A percentile compares a stretch with the other conserved stretches of the same genome.
These are phyloP conservation scores for Clathrospora elynae DNA, from an alignment of 2,329 filamentous ascomycete genomes.

Conservation along the genomic window DNA sequence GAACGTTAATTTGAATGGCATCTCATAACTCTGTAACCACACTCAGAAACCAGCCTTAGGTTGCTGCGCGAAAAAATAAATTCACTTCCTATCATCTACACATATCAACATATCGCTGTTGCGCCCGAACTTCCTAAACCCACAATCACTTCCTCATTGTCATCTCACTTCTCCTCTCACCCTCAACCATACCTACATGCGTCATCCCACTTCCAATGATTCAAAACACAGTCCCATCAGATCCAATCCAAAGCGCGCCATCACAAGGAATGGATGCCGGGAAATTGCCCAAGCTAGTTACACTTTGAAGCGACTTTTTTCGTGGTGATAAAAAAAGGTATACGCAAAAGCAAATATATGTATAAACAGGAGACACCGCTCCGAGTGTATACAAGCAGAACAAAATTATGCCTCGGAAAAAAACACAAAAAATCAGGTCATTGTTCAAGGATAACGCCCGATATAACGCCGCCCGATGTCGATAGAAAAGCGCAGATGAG, in stretches of 20 bases:
- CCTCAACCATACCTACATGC: not conserved
- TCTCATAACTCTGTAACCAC: slow-evolving; percentile 29
- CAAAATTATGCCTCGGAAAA: slow-evolving; percentile 15
- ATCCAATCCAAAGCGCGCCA: slow-evolving; percentile 14
- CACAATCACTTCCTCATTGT: not conserved
- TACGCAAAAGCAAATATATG: slow-evolving; percentile 23
- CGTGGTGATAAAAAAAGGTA: slow-evolving; percentile 25
- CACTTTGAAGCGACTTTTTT: slow-evolving; percentile 31
- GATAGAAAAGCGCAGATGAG: too few relatives aligned
- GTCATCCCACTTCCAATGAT: slow-evolving; percentile 1
- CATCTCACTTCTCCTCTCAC: not conserved
- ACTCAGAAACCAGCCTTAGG: slow-evolving; percentile 15
- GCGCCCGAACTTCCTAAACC: not conserved
- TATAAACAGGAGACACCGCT: slow-evolving; percentile 4
- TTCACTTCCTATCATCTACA: slow-evolving; percentile 24
- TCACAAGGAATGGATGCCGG: slow-evolving; percentile 22
- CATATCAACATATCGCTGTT: slow-evolving; percentile 23
- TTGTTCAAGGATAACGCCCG: slow-evolving; percentile 30
- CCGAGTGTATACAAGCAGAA: slow-evolving; percentile 17
- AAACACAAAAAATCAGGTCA: slow-evolving; percentile 10
- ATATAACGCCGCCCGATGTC: slow-evolving; percentile 43
- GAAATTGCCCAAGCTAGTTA: slow-evolving; percentile 35
- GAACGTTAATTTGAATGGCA: slow-evolving; percentile 15
- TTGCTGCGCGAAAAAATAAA: slow-evolving; percentile 9
- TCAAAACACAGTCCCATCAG: slow-evolving; percentile 2